Evolutionary conservation across 2,329 filamentous ascomycete species (phyloP), one percentile per base, ranked within the genome.

Genomic region (Colletotrichum tanaceti): DNA sequence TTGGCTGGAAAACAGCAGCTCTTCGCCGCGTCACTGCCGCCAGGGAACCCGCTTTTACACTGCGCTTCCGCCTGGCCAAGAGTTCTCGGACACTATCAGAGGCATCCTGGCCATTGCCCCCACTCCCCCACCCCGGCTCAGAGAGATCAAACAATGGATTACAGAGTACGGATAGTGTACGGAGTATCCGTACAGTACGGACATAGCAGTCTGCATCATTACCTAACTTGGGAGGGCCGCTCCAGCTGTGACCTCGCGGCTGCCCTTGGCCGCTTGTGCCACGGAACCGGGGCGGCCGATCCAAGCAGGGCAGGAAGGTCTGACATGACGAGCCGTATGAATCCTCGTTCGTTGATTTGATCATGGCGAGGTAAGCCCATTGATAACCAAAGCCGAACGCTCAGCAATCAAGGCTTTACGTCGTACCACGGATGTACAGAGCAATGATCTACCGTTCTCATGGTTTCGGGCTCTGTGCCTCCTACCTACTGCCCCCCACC

Each of bases 241-340:
- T 59, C 47, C 55, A 47, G 39, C 49, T 32, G 47, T 44, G 49
- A 41, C 49, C 32, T 57, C 28, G 44, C n/a, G 24, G 43, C 22
- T 47, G 39, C 39, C 24, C 39, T 43, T 24, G 35, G 46, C 46
- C 53, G 38, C 46, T 39, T 41, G 39, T 32, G 10, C 63, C 47
- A 54, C 39, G 53, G 47, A 32, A 47, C 28, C 53, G 47, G 47
- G 47, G 32, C 54, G 49, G 62, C 62, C 55, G 55, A 55, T 65
- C 43, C 53, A 43, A 52, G 47, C 28, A 54, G 38, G 41, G 43
- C 50, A 62, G 46, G 20, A n/a, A 18, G 28, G 24, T 55, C 28
- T 35, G 41, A n/a, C n/a, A 59, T 47, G 54, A 43, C 55, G 59
- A 50, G 20, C 20, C 18, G 39, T 50, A n/a, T 38, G 18, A 50